Base-by-base conservation (phyloP, 73 alveolate genomes). In the Stentor coeruleus region DNA sequence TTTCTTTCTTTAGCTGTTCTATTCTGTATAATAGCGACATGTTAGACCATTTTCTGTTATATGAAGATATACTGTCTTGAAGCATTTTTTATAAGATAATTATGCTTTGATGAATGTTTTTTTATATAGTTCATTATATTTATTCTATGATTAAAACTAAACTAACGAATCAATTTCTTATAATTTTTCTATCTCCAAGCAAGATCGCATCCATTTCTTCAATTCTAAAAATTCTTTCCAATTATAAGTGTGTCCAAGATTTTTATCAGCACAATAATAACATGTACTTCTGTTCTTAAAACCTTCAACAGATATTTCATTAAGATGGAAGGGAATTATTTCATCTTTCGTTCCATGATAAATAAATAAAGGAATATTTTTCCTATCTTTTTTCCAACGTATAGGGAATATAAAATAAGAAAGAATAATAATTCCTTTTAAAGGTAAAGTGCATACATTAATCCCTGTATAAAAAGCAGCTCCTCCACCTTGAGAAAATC, bases 401-500 rank as follows among this genome's bases (percentile, higher is more conserved):
- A 6, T 6, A n/a, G 38, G 38, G 39, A 38, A 33, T 31, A 39
- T 30, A 75, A n/a, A 35, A 1, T 30, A 31, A 1, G 83, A 75
- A 75, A 75, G 83, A 1, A 35, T 37, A 39, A 75, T 75, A 0
- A 75, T 2, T 2, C 83, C 83, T 37, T n/a, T 35, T 37, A 75
- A 75, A 75, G 83, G 83, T 37, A 39, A 35, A 20, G 33, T 75
- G 1, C 35, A 75, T 6, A n/a, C 2, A 75, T 37, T 37, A 14
- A 75, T 20, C 1, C 83, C 83, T 36, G 83, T 75, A 35, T 75
- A 75, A 39, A 75, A 0, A 6, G 74, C 30, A 2, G 35, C 0
- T 1, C n/a, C 83, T 2, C 83, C 83, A n/a, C 83, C 83, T 2
- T 75, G 83, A 1, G 83, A 75, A 2, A 75, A 75, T 38, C 83